Percentiles rank a stretch among this genome's conserved stretches.
Conservation (phyloP, 2,329 filamentous ascomycete species). For the Xylaria sp. region DNA sequence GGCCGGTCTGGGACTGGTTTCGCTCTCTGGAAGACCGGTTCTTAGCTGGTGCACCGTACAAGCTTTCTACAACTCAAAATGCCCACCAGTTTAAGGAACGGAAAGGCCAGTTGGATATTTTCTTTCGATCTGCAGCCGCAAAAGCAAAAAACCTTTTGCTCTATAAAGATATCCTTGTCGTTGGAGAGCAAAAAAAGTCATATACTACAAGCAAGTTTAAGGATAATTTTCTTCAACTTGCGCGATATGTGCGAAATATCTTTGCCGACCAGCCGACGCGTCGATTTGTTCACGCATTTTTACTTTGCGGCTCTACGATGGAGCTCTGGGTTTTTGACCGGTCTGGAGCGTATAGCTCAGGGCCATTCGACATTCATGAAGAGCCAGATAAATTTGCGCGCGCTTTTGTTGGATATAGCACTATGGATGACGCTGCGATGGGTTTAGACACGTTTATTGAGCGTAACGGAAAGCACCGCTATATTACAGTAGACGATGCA, state of each 20-base stretch:
- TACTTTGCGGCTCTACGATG: conserved; percentile 18
- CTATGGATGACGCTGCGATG: conserved; percentile 15
- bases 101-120: conserved; percentile 27
- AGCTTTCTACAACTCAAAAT: conserved; percentile 20
- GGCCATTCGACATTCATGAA: conserved; percentile 16
- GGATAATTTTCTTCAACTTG: conserved; percentile 20
- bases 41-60: conserved; percentile 14
- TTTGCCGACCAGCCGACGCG: conserved; percentile 30
- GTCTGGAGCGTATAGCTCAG: conserved; percentile 21
- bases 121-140: background rate
- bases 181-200: conserved; percentile 19
- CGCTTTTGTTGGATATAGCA: conserved; percentile 22
- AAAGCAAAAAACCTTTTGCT: conserved; percentile 8
- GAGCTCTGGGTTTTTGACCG: conserved; percentile 31
- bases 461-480: background rate
- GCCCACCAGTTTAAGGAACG: conserved; percentile 27
- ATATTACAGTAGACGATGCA: background rate
- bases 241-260: conserved; percentile 13
- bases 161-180: conserved; percentile 26
- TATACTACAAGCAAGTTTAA: conserved; percentile 23
- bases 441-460: conserved; percentile 22
- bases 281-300: conserved; percentile 33
- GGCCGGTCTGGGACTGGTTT: conserved; percentile 22
- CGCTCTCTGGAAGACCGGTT: conserved; percentile 7
- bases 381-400: conserved; percentile 25